These are phyloP conservation scores for Ascosphaera apis DNA, from an alignment of 2,329 filamentous ascomycete genomes.

Conservation along the genomic window DNA sequence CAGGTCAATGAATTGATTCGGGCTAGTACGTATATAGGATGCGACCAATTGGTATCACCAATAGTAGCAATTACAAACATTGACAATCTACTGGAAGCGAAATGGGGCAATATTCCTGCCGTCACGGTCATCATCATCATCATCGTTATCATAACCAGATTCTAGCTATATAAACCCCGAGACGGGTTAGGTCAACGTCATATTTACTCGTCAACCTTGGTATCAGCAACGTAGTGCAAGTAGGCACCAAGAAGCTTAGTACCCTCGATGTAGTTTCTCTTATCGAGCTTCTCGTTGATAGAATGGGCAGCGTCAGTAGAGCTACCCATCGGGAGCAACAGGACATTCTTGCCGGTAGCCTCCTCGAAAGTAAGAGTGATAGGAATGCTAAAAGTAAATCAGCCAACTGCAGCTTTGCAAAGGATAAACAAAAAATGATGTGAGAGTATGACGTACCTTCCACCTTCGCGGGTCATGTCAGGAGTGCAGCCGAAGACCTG, in stretches of 20 bases:
- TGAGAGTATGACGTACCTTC: slow-evolving; percentile 34
- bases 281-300: slow-evolving; percentile 96
- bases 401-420: too few relatives aligned
- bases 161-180: not conserved
- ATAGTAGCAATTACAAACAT: too few relatives aligned
- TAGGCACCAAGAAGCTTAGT: slow-evolving; percentile 91
- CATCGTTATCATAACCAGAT: too few relatives aligned
- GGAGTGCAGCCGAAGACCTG: slow-evolving; percentile 83
- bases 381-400: slow-evolving; percentile 47
- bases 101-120: too few relatives aligned
- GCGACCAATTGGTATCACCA: too few relatives aligned
- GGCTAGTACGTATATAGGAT: too few relatives aligned
- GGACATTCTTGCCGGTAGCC: slow-evolving; percentile 91
- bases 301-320: slow-evolving; percentile 92
- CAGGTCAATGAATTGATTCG: too few relatives aligned
- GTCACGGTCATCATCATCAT: too few relatives aligned
- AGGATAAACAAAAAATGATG: slow-evolving; percentile 1
- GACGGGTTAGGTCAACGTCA: not conserved
- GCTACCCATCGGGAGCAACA: slow-evolving; percentile 89
- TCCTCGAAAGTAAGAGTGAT: slow-evolving; percentile 95
- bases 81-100: too few relatives aligned
- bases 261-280: slow-evolving; percentile 92
- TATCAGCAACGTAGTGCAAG: slow-evolving; percentile 84
- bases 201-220: slow-evolving; percentile 33
- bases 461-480: slow-evolving; percentile 89